Evolutionary conservation across 2,329 filamentous ascomycete genomes (phyloP).

Genomic region (Trichoderma atroviride): DNA sequence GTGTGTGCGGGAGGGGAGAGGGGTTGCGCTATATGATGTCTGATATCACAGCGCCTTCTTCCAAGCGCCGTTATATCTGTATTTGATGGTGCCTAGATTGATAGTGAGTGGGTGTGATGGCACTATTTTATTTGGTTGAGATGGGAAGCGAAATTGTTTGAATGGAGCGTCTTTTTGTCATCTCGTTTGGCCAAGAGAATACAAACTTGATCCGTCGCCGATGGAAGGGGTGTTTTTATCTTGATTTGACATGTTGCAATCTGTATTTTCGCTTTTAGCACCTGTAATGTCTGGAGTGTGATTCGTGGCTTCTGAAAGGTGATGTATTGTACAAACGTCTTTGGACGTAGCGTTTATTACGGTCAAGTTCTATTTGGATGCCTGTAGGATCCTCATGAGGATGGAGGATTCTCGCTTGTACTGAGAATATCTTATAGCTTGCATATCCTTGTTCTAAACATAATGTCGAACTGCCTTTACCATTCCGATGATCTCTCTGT

Average conservation of each 20-base stretch:
- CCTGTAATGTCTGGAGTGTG: neutral
- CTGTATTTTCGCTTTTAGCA: neutral
- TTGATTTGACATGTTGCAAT: neutral
- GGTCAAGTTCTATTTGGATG: too few species aligned
- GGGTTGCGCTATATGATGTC: neutral
- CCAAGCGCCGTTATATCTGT: neutral
- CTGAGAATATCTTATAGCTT: too few species aligned
- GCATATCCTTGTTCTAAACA: too few species aligned
- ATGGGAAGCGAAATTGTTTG: neutral
- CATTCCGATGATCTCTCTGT: too few species aligned
- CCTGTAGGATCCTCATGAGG: too few species aligned
- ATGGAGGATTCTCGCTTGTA: too few species aligned
- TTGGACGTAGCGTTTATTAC: neutral
- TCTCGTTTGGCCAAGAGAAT: neutral
- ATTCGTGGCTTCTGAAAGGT: neutral
- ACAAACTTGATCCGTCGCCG: neutral
- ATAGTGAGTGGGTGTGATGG: neutral
- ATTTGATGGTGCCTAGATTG: neutral
- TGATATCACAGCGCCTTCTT: neutral
- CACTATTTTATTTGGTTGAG: neutral
- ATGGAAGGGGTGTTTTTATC: neutral
- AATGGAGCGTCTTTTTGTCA: neutral
- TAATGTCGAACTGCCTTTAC: too few species aligned
- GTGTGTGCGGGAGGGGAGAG: neutral
- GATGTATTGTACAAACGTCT: neutral